Evolutionary conservation across 192 early-diverging fungal species (phyloP), one percentile per base, ranked within the genome.

Genomic region (Coemansia sp.): DNA sequence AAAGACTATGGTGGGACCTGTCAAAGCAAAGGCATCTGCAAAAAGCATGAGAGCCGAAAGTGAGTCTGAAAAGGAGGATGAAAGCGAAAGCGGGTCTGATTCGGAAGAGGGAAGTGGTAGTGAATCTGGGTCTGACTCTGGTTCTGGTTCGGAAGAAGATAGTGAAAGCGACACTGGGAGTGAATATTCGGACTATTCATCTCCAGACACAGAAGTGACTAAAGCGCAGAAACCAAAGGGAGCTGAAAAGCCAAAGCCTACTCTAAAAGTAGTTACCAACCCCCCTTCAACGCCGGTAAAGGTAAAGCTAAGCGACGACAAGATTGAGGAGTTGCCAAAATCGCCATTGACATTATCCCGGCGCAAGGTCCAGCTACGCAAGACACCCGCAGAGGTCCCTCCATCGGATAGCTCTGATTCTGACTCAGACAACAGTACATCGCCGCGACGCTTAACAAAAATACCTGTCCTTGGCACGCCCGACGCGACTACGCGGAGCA

Each of bases 401-500:
- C 31, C 60, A 1, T 33, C 51, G 10, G 71, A 49, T 25, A 64
- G 35, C 49, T 72, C 77, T 7, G 73, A 62, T 3, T 69, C 64
- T 7, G 42, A 39, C 0, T 48, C 59, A n/a, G 52, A 60, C 12
- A 66, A 48, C 43, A 68, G 62, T 53, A 62, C 67, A 15, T n/a
- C 61, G 26, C 65, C 45, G 30, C 34, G 51, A 21, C 61, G 55
- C 35, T 69, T 74, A 40, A n/a, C 58, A 1, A 68, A 64, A 42
- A 61, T 74, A 43, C 77, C 77, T 29, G 39, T 62, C 3, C 68
- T 80, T n/a, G 69, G 63, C 34, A 63, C 66, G 15, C 72, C 68
- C 2, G 37, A 23, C 39, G 34, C 26, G n/a, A 34, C 43, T 60
- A 49, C 42, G 15, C 33, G 57, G 26, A 61, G 35, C 42, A 68